Percentiles rank a stretch among this genome's conserved stretches.
Conservation (phyloP, 2,329 filamentous ascomycete genomes). For the Trichoderma sp. region DNA sequence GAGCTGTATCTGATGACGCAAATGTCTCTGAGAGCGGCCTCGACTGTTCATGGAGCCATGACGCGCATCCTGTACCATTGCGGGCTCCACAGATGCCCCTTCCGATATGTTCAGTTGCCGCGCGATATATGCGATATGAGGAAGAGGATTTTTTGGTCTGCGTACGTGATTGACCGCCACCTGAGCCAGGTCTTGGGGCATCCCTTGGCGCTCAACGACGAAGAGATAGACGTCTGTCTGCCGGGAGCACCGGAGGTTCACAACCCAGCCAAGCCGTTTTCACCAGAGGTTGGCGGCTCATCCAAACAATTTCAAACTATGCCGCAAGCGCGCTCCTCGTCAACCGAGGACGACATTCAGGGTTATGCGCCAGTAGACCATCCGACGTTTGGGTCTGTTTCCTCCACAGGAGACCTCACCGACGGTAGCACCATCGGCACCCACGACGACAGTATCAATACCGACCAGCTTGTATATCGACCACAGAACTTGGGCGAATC, state of each 20-base stretch:
- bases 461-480: slow-evolving; percentile 2
- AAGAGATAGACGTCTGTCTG: slow-evolving; percentile 11
- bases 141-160: slow-evolving; percentile 14
- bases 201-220: slow-evolving; percentile 8
- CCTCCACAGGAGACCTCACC: slow-evolving; percentile 9
- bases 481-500: slow-evolving; percentile 9
- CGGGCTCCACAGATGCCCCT: slow-evolving; percentile 14
- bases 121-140: slow-evolving; percentile 17
- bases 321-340: background rate
- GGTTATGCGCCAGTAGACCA: slow-evolving; percentile 7
- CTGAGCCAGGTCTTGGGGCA: slow-evolving; percentile 11
- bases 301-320: background rate
- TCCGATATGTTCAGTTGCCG: slow-evolving; percentile 10
- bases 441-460: background rate
- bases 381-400: slow-evolving; percentile 3
- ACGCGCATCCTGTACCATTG: slow-evolving; percentile 15
- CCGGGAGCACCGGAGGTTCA: slow-evolving; percentile 9
- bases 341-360: background rate
- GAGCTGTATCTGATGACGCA: slow-evolving; percentile 16
- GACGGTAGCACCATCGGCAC: slow-evolving; percentile 8
- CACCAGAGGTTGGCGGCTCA: background rate
- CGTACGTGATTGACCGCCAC: slow-evolving; percentile 15
- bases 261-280: background rate
- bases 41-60: slow-evolving; percentile 12
- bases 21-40: slow-evolving; percentile 14